These are phyloP conservation scores for Claviceps paspali DNA, from an alignment of 2,329 filamentous ascomycete genomes.

Conservation along the genomic window DNA sequence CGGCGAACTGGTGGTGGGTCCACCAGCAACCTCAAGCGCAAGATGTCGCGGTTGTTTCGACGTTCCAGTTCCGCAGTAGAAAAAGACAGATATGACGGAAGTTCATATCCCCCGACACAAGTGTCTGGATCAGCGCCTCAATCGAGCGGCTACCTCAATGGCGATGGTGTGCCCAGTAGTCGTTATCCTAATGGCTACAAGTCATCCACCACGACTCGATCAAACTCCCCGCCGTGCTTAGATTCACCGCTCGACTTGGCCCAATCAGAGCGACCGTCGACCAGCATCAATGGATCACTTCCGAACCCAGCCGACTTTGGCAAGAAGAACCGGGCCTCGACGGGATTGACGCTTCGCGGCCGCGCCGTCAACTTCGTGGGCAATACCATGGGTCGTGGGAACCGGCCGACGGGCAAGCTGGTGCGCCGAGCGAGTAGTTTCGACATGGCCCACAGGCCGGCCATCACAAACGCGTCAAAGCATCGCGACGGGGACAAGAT, in stretches of 20 bases:
- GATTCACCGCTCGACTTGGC: slow-evolving; percentile 29
- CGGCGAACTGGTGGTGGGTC: slow-evolving; percentile 27
- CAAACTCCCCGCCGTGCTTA: slow-evolving; percentile 36
- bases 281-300: slow-evolving; percentile 15
- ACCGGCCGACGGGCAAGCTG: slow-evolving; percentile 10
- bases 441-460: slow-evolving; percentile 21
- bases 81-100: slow-evolving; percentile 12
- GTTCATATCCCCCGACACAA: slow-evolving; percentile 9
- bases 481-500: slow-evolving; percentile 13
- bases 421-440: slow-evolving; percentile 33
- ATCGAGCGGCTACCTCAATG: slow-evolving; percentile 4
- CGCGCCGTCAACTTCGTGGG: slow-evolving; percentile 33
- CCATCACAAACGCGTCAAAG: slow-evolving; percentile 9
- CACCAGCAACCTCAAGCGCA: slow-evolving; percentile 31
- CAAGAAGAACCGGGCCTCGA: slow-evolving; percentile 35
- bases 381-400: slow-evolving; percentile 11
- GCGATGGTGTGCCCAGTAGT: slow-evolving; percentile 12
- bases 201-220: slow-evolving; percentile 29
- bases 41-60: slow-evolving; percentile 34
- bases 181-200: slow-evolving; percentile 29
- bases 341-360: slow-evolving; percentile 32
- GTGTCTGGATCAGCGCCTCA: slow-evolving; percentile 10
- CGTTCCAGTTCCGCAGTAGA: slow-evolving; percentile 23
- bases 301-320: slow-evolving; percentile 31
- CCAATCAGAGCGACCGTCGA: slow-evolving; percentile 11